Percentiles rank a stretch among this genome's conserved stretches.
Evolutionary conservation across 1,284 basidiomycete genomes (phyloP).

Genomic region (Cryptococcus sp.): DNA sequence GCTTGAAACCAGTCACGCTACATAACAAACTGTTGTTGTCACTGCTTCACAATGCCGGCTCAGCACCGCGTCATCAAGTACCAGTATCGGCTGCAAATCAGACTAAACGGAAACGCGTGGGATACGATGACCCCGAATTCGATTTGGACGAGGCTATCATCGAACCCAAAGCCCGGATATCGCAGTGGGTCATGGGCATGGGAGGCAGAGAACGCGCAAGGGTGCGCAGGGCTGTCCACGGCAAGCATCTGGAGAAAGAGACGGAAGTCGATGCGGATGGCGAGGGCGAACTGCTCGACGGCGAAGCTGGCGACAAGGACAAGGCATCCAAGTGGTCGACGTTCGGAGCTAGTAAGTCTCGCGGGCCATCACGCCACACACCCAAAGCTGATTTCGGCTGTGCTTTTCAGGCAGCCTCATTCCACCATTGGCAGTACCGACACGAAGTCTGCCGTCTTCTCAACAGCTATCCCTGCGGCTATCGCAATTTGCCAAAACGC

Average conservation of each 20-base stretch:
- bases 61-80: constrained; percentile 28
- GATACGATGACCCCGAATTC: constrained; percentile 36
- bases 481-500: constrained; percentile 35
- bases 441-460: constrained; percentile 37
- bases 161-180: constrained; percentile 39
- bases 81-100: constrained; percentile 20
- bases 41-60: constrained; percentile 48
- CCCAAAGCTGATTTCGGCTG: neutral
- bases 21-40: constrained; percentile 50
- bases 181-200: constrained; percentile 45
- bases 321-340: constrained; percentile 9
- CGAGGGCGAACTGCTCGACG: constrained; percentile 19
- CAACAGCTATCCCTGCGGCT: constrained; percentile 39
- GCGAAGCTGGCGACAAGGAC: constrained; percentile 16
- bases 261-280: constrained; percentile 25
- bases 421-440: constrained; percentile 30
- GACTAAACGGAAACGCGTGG: constrained; percentile 38
- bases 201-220: constrained; percentile 37
- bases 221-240: constrained; percentile 30
- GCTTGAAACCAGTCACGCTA: constrained; percentile 35
- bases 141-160: constrained; percentile 42
- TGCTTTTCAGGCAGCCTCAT: constrained; percentile 18
- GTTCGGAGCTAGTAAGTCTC: constrained; percentile 20
- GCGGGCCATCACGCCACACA: neutral
- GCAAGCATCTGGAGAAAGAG: constrained; percentile 9